Conservation (phyloP, 129 eudicot species). For the Escallonia herrerae region DNA sequence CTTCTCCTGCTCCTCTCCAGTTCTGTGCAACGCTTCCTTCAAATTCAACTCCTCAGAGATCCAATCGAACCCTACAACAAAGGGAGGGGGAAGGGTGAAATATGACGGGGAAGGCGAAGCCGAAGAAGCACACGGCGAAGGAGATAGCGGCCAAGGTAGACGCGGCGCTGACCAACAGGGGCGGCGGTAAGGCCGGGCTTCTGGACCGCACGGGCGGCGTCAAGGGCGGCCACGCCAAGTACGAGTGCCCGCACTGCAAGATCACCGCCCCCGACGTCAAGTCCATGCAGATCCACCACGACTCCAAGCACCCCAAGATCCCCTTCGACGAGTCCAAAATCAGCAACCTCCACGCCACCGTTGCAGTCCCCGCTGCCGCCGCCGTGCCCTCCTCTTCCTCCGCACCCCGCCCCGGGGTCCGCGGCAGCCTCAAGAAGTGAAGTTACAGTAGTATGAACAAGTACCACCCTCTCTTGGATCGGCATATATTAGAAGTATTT, state of each 20-base stretch:
- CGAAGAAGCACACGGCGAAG: constrained; percentile 54
- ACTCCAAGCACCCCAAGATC: constrained; percentile 16
- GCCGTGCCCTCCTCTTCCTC: constrained; percentile 4
- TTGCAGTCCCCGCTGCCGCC: constrained; percentile 7
- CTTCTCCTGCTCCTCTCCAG: no score
- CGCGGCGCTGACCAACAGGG: constrained; percentile 15
- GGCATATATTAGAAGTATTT: no score
- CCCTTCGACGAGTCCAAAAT: constrained; percentile 12
- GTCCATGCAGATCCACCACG: constrained; percentile 18
- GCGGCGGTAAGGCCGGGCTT: constrained; percentile 17
- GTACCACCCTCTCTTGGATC: neutral
- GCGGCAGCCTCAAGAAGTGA: constrained; percentile 19
- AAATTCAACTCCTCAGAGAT: no score
- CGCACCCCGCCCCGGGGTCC: constrained; percentile 10
- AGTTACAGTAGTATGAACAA: neutral
- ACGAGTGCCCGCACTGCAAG: constrained; percentile 20
- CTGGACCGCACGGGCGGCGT: constrained; percentile 10
- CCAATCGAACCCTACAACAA: neutral
- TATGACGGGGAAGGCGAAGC: constrained; percentile 53
- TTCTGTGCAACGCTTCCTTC: no score
- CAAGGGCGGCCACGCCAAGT: constrained; percentile 16
- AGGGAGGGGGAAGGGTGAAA: neutral
- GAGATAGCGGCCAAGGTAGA: constrained; percentile 25
- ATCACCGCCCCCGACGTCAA: constrained; percentile 15
- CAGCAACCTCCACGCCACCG: constrained; percentile 3